phyloP scores from a whole-genome alignment of 1,284 basidiomycete genomes.

The Cryptococcus neoformans region DNA sequence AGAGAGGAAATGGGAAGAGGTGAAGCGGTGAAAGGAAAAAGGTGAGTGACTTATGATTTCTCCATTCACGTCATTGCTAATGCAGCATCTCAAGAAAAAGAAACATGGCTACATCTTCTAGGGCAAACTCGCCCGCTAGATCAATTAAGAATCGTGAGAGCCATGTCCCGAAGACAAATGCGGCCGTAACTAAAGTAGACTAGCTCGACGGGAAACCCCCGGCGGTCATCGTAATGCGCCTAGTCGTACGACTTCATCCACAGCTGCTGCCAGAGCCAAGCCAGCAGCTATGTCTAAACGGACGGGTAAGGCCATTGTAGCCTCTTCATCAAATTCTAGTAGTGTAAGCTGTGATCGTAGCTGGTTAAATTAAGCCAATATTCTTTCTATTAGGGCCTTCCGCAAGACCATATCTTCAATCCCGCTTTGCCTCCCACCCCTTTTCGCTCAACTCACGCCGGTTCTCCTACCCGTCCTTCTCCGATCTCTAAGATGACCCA shows the following conservation, averaged over 20 bases:
- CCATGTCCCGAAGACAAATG: not conserved
- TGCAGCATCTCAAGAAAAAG: constrained; percentile 12
- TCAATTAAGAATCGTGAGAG: constrained; percentile 21
- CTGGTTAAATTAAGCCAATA: not conserved
- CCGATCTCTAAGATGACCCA: constrained; percentile 29
- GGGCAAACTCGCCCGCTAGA: constrained; percentile 11
- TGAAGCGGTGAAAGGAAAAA: constrained; percentile 29
- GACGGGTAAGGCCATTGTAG: not conserved
- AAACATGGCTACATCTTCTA: constrained; percentile 6
- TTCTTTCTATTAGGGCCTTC: constrained; percentile 24
- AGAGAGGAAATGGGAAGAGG: constrained; percentile 25
- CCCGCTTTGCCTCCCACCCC: constrained; percentile 42
- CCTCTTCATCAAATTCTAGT: constrained; percentile 9
- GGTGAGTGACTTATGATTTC: constrained; percentile 14
- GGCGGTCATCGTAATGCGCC: not conserved
- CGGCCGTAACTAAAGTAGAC: not conserved
- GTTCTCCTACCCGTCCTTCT: constrained; percentile 29
- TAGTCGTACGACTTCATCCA: no score
- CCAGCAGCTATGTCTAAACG: not conserved
- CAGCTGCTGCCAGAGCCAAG: not conserved
- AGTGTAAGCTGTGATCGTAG: constrained; percentile 9
- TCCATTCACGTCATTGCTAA: not conserved
- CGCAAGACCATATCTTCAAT: constrained; percentile 45
- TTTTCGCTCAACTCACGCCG: constrained; percentile 11
- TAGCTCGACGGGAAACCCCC: constrained; percentile 14